Conservation (phyloP, 1,139 yeast species). For the Nakaseomyces nivariensis region DNA sequence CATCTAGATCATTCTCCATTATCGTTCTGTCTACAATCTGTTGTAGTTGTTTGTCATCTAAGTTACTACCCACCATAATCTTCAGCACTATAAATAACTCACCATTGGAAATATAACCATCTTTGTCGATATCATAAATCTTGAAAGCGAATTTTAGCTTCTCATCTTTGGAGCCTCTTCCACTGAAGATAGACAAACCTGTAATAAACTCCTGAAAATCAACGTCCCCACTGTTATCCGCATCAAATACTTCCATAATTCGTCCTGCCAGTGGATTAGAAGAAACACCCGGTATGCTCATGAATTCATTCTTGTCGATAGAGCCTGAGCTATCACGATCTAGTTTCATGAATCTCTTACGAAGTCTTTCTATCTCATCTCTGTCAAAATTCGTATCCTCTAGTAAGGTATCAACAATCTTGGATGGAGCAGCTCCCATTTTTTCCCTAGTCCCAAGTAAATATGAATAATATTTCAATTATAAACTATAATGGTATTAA, state of each 20-base stretch:
- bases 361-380: conserved; percentile 83
- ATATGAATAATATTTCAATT: too few species aligned
- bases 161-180: conserved; percentile 76
- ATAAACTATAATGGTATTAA: too few species aligned
- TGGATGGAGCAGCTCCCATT: conserved; percentile 66
- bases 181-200: conserved; percentile 84
- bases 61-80: conserved; percentile 93
- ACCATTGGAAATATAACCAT: conserved; percentile 91
- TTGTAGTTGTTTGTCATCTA: conserved; percentile 80
- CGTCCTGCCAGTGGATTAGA: conserved; percentile 84
- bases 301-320: conserved; percentile 80
- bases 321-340: conserved; percentile 92
- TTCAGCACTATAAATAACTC: conserved; percentile 86
- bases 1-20: conserved; percentile 87
- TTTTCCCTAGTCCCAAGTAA: not conserved
- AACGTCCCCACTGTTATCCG: conserved; percentile 85
- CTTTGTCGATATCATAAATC: conserved; percentile 91
- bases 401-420: conserved; percentile 53
- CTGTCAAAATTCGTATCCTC: conserved; percentile 78
- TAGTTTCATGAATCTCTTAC: conserved; percentile 88
- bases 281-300: conserved; percentile 86
- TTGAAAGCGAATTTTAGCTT: conserved; percentile 84
- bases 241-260: conserved; percentile 89
- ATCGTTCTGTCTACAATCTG: conserved; percentile 93
- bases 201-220: conserved; percentile 93